Base-by-base conservation (phyloP, 805 yeast species). In the Saturnispora mendoncae region DNA sequence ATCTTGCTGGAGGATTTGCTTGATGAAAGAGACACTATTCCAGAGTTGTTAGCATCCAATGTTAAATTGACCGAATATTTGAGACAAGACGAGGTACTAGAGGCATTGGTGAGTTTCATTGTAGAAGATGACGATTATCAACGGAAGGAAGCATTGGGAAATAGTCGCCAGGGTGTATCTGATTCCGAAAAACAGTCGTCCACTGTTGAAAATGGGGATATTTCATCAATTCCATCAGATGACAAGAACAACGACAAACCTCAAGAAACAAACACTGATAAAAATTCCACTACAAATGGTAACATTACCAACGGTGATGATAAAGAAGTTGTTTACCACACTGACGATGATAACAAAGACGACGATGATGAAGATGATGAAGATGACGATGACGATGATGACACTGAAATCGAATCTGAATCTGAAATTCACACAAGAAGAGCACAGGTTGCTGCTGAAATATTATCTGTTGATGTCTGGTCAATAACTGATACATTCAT, bases 381-480 rank as follows among this genome's bases (percentile, higher is more conserved):
- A 10, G 46, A 39, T 5, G 43, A 52, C 2, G 47, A 43, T 4
- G 47, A 42, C 5, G 41, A 38, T 31, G 50, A 41, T 12, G 50
- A 46, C 6, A 48, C 49, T 2, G 49, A 44, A 6, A 44, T 46
- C 2, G 51, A 62, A 42, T 54, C 66, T 2, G 54, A 54, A 10
- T 57, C 56, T 5, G 65, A 62, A 42, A 53, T 47, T 15, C 65
- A 62, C 46, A 53, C 60, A 26, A 54, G 67, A 48, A 51, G 67
- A 39, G 78, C 86, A 1, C 79, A 78, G 43, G 70, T 81, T 51
- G 87, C 95, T 5, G 85, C 95, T 2, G 97, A 92, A 57, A 80
- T 92, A 33, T 67, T 92, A 36, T 76, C 90, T 31, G 85, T 92
- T 4, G 97, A 90, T 55, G 88, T 87, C 7, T 90, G 97, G 96